Evolutionary conservation across 495 filamentous ascomycete species (phyloP), one percentile per base, ranked within the genome.

Genomic region (Sordaria brevicollis): DNA sequence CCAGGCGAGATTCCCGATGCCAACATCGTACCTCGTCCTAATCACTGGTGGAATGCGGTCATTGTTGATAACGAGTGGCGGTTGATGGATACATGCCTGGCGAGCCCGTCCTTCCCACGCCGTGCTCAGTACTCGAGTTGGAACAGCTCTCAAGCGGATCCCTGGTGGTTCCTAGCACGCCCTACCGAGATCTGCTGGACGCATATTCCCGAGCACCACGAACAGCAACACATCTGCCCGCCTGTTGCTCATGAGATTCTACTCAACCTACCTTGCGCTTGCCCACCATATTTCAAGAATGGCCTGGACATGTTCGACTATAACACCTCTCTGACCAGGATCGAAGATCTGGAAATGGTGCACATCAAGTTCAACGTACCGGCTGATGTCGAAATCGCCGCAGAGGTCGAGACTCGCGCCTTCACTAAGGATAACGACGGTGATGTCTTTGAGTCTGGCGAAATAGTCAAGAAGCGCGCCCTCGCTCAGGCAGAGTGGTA

Each of bases 11-110:
- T 88, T 2, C 84, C 93, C 17, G 94, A 97, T 37, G 80, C 92
- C 31, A 90, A 89, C 65, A 86, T 90, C 15, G 87, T 91, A 68
- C 89, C 88, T 35, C 88, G 90, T 38, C 87, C 94, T 8, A 99
- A 99, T 73, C 95, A 99, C 83, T 97, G 92, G 91, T 99, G 95
- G 95, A 99, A 99, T 75, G 90, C 93, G 2, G 93, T 99, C 3
- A 80, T 97, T 39, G 89, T 97, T 11, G 96, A 99, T 75, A 90
- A 91, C 17, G 92, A 97, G 79, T 99, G 95, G 95, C 90, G 95
- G 65, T 89, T 97, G 70, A 94, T 99, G 86, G 95, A 99, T 78
- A 96, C 92, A 75, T 93, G 93, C 21, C 84, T 99, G 35, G 93
- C 96, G 31, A 92, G 89, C 69, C 93, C 95, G 35, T 96, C 94